Percentiles rank a stretch among this genome's conserved stretches.
Evolutionary conservation across 192 early-diverging fungal genomes (phyloP).

Genomic region (Linnemannia zychae): DNA sequence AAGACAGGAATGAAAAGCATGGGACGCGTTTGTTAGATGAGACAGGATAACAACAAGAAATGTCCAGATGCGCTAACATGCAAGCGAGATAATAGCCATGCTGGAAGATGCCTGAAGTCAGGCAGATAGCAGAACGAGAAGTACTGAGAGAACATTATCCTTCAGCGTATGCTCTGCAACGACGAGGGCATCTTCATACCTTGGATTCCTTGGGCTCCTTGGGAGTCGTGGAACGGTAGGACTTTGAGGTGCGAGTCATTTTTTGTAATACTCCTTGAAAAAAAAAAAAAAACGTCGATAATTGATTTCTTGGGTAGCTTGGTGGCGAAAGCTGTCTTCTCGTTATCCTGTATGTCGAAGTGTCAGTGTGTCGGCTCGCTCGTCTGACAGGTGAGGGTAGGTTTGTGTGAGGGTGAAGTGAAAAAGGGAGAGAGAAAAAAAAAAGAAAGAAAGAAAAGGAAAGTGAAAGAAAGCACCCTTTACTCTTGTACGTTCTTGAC

Average conservation of each 20-base stretch:
- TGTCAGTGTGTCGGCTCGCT: not conserved
- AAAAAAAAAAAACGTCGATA: too few species aligned
- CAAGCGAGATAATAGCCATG: not conserved
- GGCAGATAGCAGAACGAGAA: not conserved
- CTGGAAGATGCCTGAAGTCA: not conserved
- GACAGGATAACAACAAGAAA: not conserved
- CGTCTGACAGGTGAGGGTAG: not conserved
- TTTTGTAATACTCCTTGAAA: too few species aligned
- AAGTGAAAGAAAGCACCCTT: not conserved
- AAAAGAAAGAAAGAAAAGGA: not conserved
- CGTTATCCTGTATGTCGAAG: not conserved
- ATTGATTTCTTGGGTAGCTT: not conserved
- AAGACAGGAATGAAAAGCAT: not conserved
- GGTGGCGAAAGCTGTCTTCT: not conserved
- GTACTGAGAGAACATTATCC: too few species aligned
- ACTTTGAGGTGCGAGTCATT: constrained; percentile 21
- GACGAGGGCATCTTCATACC: too few species aligned
- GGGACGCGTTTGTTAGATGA: not conserved
- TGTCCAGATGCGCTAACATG: too few species aligned
- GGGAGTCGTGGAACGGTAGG: constrained; percentile 15
- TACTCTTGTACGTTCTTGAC: not conserved
- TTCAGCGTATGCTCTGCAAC: not conserved
- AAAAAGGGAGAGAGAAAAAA: not conserved
- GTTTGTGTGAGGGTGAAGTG: not conserved
- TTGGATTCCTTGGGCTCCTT: constrained; percentile 28